Evolutionary conservation across 352 stramenopile species (phyloP).

Genomic region (Phytophthora pinifolia): DNA sequence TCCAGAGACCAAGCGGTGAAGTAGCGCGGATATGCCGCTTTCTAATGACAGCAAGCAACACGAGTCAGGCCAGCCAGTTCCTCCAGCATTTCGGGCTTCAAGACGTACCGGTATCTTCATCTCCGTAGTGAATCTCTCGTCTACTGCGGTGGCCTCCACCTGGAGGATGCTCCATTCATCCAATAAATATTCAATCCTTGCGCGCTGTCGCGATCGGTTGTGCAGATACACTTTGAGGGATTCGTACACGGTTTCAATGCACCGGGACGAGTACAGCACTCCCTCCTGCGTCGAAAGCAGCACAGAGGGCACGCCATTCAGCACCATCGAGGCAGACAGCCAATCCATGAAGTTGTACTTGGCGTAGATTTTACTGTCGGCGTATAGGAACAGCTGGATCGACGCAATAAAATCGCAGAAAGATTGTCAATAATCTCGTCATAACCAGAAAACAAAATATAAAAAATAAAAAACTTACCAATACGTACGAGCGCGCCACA

Average conservation of each 20-base stretch:
- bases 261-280: conserved; percentile 69
- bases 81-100: too few relatives aligned
- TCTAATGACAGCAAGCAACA: too few relatives aligned
- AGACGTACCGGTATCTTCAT: conserved; percentile 77
- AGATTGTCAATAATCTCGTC: conserved; percentile 4
- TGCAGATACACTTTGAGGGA: conserved; percentile 80
- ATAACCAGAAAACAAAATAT: neutral
- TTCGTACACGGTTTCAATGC: conserved; percentile 85
- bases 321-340: conserved; percentile 77
- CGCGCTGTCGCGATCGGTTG: conserved; percentile 79
- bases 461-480: conserved; percentile 44
- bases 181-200: conserved; percentile 79
- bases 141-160: conserved; percentile 63
- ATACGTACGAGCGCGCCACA: conserved; percentile 75
- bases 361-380: conserved; percentile 85
- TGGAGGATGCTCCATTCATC: conserved; percentile 82
- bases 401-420: conserved; percentile 5
- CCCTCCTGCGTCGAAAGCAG: conserved; percentile 85
- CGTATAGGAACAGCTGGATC: conserved; percentile 77
- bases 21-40: conserved; percentile 75
- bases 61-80: too few relatives aligned
- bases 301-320: conserved; percentile 80
- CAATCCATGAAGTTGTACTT: conserved; percentile 86
- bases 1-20: conserved; percentile 86
- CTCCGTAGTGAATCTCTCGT: conserved; percentile 81